These are phyloP conservation scores for Boletus rubroflammeus DNA, from an alignment of 768 basidiomycete species.

Conservation along the genomic window DNA sequence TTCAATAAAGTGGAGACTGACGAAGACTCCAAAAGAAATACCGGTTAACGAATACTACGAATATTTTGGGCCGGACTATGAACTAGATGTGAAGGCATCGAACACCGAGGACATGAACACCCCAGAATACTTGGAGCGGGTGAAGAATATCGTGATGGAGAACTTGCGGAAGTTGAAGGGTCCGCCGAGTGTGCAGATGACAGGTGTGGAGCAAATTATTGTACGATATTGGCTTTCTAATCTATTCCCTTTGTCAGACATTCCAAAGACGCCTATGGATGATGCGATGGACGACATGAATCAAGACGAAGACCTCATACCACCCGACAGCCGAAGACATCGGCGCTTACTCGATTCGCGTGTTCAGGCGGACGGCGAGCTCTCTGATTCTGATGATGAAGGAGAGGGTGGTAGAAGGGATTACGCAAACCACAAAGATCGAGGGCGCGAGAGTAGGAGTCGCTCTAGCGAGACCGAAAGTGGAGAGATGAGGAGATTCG, in stretches of 20 bases:
- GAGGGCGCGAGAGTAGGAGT: constrained; percentile 42
- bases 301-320: constrained; percentile 78
- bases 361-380: constrained; percentile 80
- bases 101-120: constrained; percentile 97
- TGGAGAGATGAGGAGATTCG: constrained; percentile 51
- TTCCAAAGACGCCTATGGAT: constrained; percentile 83
- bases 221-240: not conserved
- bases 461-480: constrained; percentile 42
- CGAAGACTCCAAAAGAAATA: constrained; percentile 59
- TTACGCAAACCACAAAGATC: constrained; percentile 55
- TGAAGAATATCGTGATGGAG: constrained; percentile 89
- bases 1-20: constrained; percentile 1
- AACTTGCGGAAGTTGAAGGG: constrained; percentile 82
- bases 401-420: constrained; percentile 83
- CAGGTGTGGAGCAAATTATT: constrained; percentile 45
- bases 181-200: constrained; percentile 91
- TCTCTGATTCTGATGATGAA: constrained; percentile 98
- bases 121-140: constrained; percentile 86
- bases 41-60: constrained; percentile 99
- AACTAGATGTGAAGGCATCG: constrained; percentile 89
- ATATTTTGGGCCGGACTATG: constrained; percentile 97
- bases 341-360: constrained; percentile 75
- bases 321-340: constrained; percentile 73
- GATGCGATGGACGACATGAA: constrained; percentile 76
- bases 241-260: constrained; percentile 46